Base-by-base conservation (phyloP, 2,329 filamentous ascomycete genomes). In the Zymoseptoria crescenta region DNA sequence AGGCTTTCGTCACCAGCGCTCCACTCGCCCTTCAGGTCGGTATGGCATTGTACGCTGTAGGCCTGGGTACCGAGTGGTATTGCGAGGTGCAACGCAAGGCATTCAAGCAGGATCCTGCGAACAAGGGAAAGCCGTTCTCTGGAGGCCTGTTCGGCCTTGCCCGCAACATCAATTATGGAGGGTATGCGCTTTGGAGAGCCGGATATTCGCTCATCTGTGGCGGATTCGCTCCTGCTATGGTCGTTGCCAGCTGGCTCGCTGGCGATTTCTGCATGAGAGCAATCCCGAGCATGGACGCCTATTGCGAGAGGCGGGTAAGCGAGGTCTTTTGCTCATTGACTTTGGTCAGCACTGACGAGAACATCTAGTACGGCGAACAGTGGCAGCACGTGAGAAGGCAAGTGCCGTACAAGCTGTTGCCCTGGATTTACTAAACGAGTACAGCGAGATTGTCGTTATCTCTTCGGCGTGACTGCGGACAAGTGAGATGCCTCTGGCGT, bases 151-250 rank as follows among this genome's bases (percentile, higher is more conserved):
- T 66, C 53, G 58, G 62, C 16, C 28, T 67, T 19, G 66, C 66
- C 16, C 56, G 62, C 9, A 66, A 68, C 56, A 66, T 69, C 58
- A 69, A 69, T 49, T 69, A 69, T 53, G 64, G 64, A 5, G 66
- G 67, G 7, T 69, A 68, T 52, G 64, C 67, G 16, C 62, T 69
- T 10, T 69, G 67, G 66, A 54, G 66, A 13, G 55, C 57, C 10
- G 67, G 68, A 3, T 67, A 67, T 50, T 57, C 60, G 13, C 57
- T 67, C 8, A 56, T 66, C 10, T 67, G 63, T 52, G 66, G 64
- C 8, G 68, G 67, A 9, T 63, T 64, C 57, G 56, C 61, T 3
- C 64, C 61, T 59, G 65, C 59, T 6, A 59, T 49, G 1, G 24
- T 61, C 13, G 49, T 64, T 21, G 59, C 51, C 8, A 58, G 54